phyloP scores from a whole-genome alignment of 805 yeast species.

The Candida insectorum region DNA sequence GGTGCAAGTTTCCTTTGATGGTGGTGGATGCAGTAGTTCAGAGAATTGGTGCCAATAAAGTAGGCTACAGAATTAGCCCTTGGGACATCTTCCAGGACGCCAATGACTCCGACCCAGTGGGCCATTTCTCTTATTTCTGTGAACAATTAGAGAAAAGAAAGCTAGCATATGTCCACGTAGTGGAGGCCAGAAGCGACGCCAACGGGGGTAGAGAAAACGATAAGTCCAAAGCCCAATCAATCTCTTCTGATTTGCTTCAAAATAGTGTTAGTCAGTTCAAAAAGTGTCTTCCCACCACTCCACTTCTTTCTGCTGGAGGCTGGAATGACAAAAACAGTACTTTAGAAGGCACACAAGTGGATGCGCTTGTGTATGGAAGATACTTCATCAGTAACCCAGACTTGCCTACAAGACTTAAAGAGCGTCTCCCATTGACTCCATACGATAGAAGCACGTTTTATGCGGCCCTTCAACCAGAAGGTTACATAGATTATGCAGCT shows the following conservation, averaged over 20 bases:
- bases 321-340: constrained; percentile 32
- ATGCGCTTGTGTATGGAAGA: constrained; percentile 21
- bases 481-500: background rate
- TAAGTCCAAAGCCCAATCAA: background rate
- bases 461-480: constrained; percentile 2
- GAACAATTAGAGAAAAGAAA: constrained; percentile 13
- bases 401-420: constrained; percentile 30
- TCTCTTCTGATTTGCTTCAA: background rate
- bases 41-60: constrained; percentile 14
- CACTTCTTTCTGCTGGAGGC: constrained; percentile 13
- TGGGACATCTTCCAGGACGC: constrained; percentile 16
- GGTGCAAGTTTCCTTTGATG: constrained; percentile 17
- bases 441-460: constrained; percentile 43
- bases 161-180: constrained; percentile 10
- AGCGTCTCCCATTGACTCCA: constrained; percentile 30
- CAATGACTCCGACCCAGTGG: constrained; percentile 11
- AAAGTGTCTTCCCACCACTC: constrained; percentile 6
- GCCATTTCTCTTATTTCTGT: constrained; percentile 11
- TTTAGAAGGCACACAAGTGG: constrained; percentile 32
- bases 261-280: constrained; percentile 5
- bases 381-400: constrained; percentile 45
- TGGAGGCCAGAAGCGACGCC: constrained; percentile 12
- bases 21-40: constrained; percentile 18
- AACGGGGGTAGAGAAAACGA: constrained; percentile 15
- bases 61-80: constrained; percentile 18